Percentiles rank a stretch among this genome's conserved stretches.
These are phyloP conservation scores for Phytophthora europaea DNA, from an alignment of 352 stramenopile species.

Conservation along the genomic window DNA sequence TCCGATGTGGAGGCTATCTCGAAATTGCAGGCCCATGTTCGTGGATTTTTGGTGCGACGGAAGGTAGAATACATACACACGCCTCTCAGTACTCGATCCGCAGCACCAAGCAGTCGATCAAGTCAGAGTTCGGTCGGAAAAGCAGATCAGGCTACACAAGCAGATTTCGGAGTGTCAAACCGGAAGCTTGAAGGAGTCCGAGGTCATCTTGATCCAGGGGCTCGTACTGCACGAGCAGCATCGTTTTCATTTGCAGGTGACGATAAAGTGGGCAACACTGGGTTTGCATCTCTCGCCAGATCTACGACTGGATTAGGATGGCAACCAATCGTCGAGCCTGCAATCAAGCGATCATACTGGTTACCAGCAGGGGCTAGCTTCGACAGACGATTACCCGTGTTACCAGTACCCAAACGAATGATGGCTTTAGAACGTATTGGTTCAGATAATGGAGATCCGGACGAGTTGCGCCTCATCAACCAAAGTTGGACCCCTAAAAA, in stretches of 20 bases:
- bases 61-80: constrained; percentile 8
- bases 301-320: constrained; percentile 35
- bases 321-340: constrained; percentile 23
- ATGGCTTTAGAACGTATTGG: constrained; percentile 19
- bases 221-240: constrained; percentile 13
- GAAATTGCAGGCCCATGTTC: constrained; percentile 58
- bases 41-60: constrained; percentile 43
- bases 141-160: constrained; percentile 6
- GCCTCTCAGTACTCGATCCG: not conserved
- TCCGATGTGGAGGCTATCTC: constrained; percentile 58
- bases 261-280: constrained; percentile 8
- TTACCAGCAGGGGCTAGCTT: constrained; percentile 65
- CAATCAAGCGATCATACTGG: constrained; percentile 80
- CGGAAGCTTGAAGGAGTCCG: constrained; percentile 1
- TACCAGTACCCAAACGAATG: constrained; percentile 44
- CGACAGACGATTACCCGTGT: constrained; percentile 49
- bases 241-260: constrained; percentile 20
- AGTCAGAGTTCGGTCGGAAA: constrained; percentile 4
- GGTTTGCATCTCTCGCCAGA: constrained; percentile 13
- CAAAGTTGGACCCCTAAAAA: constrained; percentile 54
- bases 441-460: constrained; percentile 6
- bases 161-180: constrained; percentile 2
- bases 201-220: not conserved
- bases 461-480: constrained; percentile 23
- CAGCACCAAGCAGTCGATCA: constrained; percentile 1